Conservation (phyloP, 2,329 filamentous ascomycete genomes). For the Stylonectria norvegica region DNA sequence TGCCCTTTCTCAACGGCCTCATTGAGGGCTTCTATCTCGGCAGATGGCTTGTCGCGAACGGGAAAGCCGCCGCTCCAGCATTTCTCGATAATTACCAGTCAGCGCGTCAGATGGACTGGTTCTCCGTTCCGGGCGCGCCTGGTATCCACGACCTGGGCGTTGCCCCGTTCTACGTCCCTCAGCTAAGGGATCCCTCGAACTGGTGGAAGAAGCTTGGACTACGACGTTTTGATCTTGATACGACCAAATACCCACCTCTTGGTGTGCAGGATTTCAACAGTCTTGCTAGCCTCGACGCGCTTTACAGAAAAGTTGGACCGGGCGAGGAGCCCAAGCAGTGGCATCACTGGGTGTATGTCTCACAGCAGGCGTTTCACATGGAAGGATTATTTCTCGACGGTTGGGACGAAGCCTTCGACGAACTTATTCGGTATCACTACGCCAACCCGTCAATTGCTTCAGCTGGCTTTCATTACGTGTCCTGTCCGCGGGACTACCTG, state of each 20-base stretch:
- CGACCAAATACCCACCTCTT: not conserved
- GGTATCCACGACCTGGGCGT: not conserved
- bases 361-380: not conserved
- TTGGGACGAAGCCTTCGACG: constrained; percentile 6
- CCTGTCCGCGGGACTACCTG: no score
- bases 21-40: constrained; percentile 4
- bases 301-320: not conserved
- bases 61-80: no score
- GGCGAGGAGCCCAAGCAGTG: not conserved
- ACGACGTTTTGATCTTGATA: constrained; percentile 2
- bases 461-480: constrained; percentile 1
- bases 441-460: not conserved
- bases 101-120: not conserved
- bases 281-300: not conserved
- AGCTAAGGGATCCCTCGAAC: constrained; percentile 3
- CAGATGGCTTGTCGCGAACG: not conserved
- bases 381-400: constrained; percentile 2
- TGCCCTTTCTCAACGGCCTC: constrained; percentile 7
- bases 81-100: not conserved
- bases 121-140: not conserved
- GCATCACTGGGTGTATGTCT: constrained; percentile 7
- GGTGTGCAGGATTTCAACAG: not conserved
- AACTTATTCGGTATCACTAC: constrained; percentile 4
- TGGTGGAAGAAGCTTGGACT: constrained; percentile 8
- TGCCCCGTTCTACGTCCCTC: constrained; percentile 4